These are phyloP conservation scores for Oidiodendron maius DNA, from an alignment of 495 filamentous ascomycete species.

Conservation along the genomic window DNA sequence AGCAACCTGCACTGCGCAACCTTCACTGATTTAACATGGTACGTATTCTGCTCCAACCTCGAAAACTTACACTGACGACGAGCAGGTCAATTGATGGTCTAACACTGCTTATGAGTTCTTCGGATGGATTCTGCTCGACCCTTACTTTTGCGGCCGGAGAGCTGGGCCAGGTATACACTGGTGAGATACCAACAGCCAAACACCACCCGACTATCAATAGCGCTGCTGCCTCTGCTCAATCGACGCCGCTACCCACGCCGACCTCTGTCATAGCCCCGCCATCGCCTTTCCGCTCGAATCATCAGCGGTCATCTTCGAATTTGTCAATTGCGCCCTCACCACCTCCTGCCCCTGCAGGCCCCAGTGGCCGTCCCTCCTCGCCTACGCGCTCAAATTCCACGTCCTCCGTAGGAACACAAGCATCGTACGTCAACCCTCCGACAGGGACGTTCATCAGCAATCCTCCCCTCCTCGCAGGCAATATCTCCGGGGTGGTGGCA, in stretches of 20 bases:
- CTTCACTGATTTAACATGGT: conserved; percentile 97
- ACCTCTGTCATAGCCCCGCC: conserved; percentile 49
- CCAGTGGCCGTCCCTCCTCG: conserved; percentile 53
- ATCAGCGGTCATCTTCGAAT: conserved; percentile 41
- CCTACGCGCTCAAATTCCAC: conserved; percentile 80
- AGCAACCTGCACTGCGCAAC: conserved; percentile 97
- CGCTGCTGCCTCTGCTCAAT: conserved; percentile 32
- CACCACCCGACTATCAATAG: conserved; percentile 37
- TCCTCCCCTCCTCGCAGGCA: conserved; percentile 68
- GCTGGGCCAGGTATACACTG: conserved; percentile 78
- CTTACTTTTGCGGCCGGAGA: conserved; percentile 81
- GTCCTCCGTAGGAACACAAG: conserved; percentile 69
- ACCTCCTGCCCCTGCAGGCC: conserved; percentile 29
- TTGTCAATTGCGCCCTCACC: conserved; percentile 53
- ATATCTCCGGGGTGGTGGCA: conserved; percentile 68
- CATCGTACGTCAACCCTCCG: conserved; percentile 28
- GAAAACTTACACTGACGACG: neutral
- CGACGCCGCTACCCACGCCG: conserved; percentile 61
- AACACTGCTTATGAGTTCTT: conserved; percentile 91
- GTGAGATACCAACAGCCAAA: conserved; percentile 50
- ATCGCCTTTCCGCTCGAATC: conserved; percentile 39
- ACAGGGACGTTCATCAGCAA: conserved; percentile 56
- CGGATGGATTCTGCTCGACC: conserved; percentile 94
- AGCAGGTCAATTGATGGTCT: conserved; percentile 84
- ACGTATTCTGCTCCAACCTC: conserved; percentile 25